Evolutionary conservation across 2,329 filamentous ascomycete species (phyloP).

Genomic region (Biscogniauxia mediterranea): DNA sequence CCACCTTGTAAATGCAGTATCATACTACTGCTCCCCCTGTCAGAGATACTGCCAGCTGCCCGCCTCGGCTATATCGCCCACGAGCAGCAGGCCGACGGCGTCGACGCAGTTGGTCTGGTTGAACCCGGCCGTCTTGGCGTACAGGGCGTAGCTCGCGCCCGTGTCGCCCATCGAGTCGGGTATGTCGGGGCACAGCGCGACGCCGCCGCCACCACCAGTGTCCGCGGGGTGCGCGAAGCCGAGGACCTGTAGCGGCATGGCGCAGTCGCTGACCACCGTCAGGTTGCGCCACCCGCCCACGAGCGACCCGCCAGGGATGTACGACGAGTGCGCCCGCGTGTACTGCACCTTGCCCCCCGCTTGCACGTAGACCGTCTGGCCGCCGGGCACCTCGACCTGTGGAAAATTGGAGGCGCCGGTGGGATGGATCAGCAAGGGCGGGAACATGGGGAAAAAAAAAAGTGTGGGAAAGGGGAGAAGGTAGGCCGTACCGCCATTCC

Average conservation of each 20-base stretch:
- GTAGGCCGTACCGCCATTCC: slow-evolving; percentile 25
- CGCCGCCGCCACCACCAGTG: slow-evolving; percentile 18
- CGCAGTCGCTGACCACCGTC: slow-evolving; percentile 26
- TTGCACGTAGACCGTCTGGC: slow-evolving; percentile 59
- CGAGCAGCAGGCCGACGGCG: slow-evolving; percentile 34
- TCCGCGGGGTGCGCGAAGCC: slow-evolving; percentile 32
- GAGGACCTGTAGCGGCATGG: slow-evolving; percentile 16
- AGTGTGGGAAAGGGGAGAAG: neutral
- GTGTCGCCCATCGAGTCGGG: slow-evolving; percentile 21
- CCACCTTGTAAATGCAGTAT: too few relatives aligned
- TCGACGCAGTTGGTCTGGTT: slow-evolving; percentile 31
- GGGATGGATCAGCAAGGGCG: too few relatives aligned
- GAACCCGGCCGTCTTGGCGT: slow-evolving; percentile 28
- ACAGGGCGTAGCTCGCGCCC: slow-evolving; percentile 27
- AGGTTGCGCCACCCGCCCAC: slow-evolving; percentile 45
- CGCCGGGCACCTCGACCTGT: slow-evolving; percentile 57
- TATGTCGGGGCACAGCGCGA: slow-evolving; percentile 27
- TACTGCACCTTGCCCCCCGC: slow-evolving; percentile 54
- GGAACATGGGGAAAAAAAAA: too few relatives aligned
- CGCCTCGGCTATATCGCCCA: slow-evolving; percentile 22
- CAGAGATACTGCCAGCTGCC: slow-evolving; percentile 43
- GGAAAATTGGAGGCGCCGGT: too few relatives aligned
- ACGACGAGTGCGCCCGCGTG: slow-evolving; percentile 53
- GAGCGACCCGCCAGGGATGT: slow-evolving; percentile 49
- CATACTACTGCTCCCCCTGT: slow-evolving; percentile 4